Evolutionary conservation across 2,329 filamentous ascomycete genomes (phyloP).

Genomic region (Hymenoscyphus repandus): DNA sequence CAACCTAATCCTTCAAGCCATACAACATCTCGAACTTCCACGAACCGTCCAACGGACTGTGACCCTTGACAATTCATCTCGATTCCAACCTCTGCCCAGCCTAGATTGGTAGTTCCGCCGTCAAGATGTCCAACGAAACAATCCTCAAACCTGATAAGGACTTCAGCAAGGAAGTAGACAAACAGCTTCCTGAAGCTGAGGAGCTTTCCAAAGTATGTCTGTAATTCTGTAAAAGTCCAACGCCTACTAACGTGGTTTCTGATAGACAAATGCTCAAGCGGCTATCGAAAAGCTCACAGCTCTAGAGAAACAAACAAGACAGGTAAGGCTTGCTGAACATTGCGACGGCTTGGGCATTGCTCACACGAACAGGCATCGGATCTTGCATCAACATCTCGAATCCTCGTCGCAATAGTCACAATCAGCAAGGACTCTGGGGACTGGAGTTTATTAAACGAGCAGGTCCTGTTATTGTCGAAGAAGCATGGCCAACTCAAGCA

Average conservation of each 20-base stretch:
- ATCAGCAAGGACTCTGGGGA: slow-evolving; percentile 90
- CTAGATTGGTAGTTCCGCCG: not conserved
- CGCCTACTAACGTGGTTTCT: slow-evolving; percentile 21
- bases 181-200: slow-evolving; percentile 85
- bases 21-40: not conserved
- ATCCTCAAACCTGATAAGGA: slow-evolving; percentile 77
- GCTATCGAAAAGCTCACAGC: slow-evolving; percentile 89
- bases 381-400: slow-evolving; percentile 86
- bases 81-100: not conserved
- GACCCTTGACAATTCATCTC: no score
- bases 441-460: slow-evolving; percentile 94
- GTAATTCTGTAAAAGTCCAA: not conserved
- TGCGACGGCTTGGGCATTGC: slow-evolving; percentile 8
- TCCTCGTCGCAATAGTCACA: slow-evolving; percentile 83
- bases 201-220: slow-evolving; percentile 71
- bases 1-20: slow-evolving; percentile 9
- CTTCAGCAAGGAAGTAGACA: slow-evolving; percentile 94
- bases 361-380: slow-evolving; percentile 71
- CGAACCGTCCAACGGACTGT: not conserved
- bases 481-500: slow-evolving; percentile 99
- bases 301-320: slow-evolving; percentile 95
- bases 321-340: slow-evolving; percentile 50
- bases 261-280: slow-evolving; percentile 69
- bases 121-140: slow-evolving; percentile 31
- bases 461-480: slow-evolving; percentile 92